These are phyloP conservation scores for Calonectria crousiana DNA, from an alignment of 2,329 filamentous ascomycete genomes.

Conservation along the genomic window DNA sequence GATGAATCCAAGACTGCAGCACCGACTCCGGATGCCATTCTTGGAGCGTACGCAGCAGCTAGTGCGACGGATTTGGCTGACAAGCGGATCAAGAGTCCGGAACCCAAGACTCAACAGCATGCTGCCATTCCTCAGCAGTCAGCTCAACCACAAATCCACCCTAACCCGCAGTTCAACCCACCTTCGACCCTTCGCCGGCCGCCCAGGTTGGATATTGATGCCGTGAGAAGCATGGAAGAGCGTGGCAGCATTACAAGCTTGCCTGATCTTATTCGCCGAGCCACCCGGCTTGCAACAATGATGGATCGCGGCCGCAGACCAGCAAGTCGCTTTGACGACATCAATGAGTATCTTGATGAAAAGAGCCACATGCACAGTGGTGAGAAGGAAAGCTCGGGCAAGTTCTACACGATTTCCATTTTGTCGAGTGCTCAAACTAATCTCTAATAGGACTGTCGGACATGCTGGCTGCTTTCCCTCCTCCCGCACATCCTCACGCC, in stretches of 20 bases:
- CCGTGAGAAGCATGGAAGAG: slow-evolving; percentile 83
- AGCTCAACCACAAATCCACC: background rate
- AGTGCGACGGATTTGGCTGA: slow-evolving; percentile 57
- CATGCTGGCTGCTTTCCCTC: slow-evolving; percentile 75
- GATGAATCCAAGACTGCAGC: slow-evolving; percentile 27
- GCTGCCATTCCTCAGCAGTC: background rate
- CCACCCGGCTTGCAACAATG: slow-evolving; percentile 87
- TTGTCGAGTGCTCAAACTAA: slow-evolving; percentile 52
- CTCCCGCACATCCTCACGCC: slow-evolving; percentile 62
- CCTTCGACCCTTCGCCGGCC: slow-evolving; percentile 73
- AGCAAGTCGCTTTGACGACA: slow-evolving; percentile 68
- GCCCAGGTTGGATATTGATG: slow-evolving; percentile 83
- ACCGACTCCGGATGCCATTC: slow-evolving; percentile 60
- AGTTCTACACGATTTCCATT: slow-evolving; percentile 31
- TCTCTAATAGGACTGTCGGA: slow-evolving; percentile 69
- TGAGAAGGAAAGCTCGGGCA: slow-evolving; percentile 57
- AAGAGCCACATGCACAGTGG: slow-evolving; percentile 52
- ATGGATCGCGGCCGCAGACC: slow-evolving; percentile 83
- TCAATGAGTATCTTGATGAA: slow-evolving; percentile 64
- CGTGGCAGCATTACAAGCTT: slow-evolving; percentile 93
- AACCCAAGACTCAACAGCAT: slow-evolving; percentile 35
- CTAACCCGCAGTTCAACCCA: slow-evolving; percentile 49
- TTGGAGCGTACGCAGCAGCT: slow-evolving; percentile 64
- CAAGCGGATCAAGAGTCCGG: slow-evolving; percentile 43
- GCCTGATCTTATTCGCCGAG: slow-evolving; percentile 89